Conservation (phyloP, 352 stramenopile species). For the Blastocystis sp. region DNA sequence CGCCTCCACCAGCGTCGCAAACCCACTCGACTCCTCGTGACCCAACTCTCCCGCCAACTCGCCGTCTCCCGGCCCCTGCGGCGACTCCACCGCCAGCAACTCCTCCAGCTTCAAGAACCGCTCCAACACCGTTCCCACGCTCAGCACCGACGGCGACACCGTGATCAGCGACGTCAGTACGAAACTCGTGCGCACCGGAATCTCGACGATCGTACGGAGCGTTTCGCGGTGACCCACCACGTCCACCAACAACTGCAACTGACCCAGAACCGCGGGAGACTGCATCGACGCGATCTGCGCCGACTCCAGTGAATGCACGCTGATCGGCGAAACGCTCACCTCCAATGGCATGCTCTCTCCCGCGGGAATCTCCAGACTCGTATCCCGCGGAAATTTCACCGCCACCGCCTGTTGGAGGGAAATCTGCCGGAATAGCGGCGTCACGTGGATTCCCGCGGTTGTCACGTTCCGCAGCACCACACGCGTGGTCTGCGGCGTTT, state of each 20-base stretch:
- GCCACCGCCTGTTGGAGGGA: not conserved
- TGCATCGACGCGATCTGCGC: not conserved
- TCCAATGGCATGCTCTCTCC: not conserved
- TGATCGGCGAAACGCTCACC: not conserved
- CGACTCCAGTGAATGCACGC: not conserved
- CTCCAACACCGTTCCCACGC: slow-evolving; percentile 1
- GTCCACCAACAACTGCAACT: slow-evolving; percentile 22
- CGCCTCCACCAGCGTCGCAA: too few species aligned
- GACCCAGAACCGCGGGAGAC: not conserved
- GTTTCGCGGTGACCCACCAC: not conserved
- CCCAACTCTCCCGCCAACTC: too few species aligned
- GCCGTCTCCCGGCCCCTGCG: too few species aligned
- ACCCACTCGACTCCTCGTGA: too few species aligned
- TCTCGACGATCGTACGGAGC: slow-evolving; percentile 16
- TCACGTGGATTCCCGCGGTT: not conserved
- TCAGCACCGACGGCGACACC: slow-evolving; percentile 19
- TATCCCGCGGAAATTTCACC: not conserved
- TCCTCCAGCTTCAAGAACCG: slow-evolving; percentile 48
- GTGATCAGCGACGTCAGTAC: not conserved
- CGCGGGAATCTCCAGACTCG: not conserved
- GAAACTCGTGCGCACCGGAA: not conserved
- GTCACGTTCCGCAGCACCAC: not conserved
- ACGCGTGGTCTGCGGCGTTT: not conserved
- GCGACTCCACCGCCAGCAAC: not conserved
- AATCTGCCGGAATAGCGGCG: slow-evolving; percentile 10